Percentiles rank a stretch among this genome's conserved stretches.
Conservation (phyloP, 495 filamentous ascomycete genomes). For the Xylaria castorea region DNA sequence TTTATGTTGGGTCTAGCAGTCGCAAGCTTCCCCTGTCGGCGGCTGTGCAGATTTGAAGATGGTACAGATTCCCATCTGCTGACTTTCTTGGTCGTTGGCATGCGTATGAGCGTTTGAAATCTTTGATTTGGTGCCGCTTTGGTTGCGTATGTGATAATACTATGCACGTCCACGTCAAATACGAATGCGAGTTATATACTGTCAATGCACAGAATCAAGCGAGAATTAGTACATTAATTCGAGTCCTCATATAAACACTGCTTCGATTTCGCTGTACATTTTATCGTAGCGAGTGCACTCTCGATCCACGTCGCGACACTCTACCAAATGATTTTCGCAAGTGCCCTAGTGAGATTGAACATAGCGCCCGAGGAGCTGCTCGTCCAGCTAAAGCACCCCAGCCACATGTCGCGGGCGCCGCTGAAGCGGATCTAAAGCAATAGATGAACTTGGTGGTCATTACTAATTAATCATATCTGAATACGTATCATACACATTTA, state of each 20-base stretch:
- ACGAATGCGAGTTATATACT: background rate
- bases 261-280: background rate
- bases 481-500: constrained; percentile 29
- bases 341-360: background rate
- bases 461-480: constrained; percentile 12
- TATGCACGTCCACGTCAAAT: background rate
- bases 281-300: background rate
- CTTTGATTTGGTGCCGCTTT: background rate
- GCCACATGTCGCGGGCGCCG: background rate
- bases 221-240: background rate
- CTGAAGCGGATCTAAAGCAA: background rate
- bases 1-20: constrained; percentile 69
- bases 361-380: background rate
- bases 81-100: background rate
- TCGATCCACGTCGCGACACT: background rate
- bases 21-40: constrained; percentile 60
- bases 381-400: background rate
- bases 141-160: background rate
- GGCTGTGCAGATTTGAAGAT: constrained; percentile 29
- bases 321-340: no score
- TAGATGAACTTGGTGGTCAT: background rate
- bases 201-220: background rate
- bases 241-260: background rate
- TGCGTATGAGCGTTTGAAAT: background rate
- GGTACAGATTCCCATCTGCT: background rate